A percentile compares a stretch with the other conserved stretches of the same genome.
Conservation (phyloP, 2,329 filamentous ascomycete species). For the Diplodia seriata region DNA sequence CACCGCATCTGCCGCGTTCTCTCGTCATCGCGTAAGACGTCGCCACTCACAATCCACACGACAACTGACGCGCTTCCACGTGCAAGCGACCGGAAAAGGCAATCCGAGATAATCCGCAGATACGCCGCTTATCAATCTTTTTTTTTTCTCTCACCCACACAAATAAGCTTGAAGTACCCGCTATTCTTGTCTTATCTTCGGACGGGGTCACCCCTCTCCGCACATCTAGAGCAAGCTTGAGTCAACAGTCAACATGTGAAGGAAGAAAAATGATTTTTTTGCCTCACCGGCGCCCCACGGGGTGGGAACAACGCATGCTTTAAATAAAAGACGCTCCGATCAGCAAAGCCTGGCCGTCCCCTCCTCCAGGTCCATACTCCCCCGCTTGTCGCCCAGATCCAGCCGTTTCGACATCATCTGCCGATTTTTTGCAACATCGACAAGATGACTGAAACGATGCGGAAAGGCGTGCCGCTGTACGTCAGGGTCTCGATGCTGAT, state of each 20-base stretch:
- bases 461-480: conserved; percentile 33
- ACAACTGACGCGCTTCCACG: not conserved
- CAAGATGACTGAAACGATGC: not conserved
- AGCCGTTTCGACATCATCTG: conserved; percentile 12
- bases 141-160: not conserved
- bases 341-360: not conserved
- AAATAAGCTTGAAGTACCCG: not conserved
- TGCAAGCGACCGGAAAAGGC: conserved; percentile 2
- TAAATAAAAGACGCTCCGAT: conserved; percentile 13
- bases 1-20: not conserved
- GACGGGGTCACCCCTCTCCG: conserved; percentile 15
- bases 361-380: not conserved
- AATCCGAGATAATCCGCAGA: conserved; percentile 11
- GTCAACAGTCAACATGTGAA: conserved; percentile 10
- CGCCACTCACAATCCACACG: not conserved
- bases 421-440: not conserved
- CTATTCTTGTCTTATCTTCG: conserved; percentile 18
- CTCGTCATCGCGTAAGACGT: not conserved
- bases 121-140: conserved; percentile 16
- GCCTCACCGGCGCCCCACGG: conserved; percentile 3
- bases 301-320: conserved; percentile 3
- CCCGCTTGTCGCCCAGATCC: not conserved
- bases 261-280: not conserved
- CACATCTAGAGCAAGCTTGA: not conserved
- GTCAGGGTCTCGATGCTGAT: conserved; percentile 36